A percentile compares a stretch with the other conserved stretches of the same genome.
These are phyloP conservation scores for Penium margaritaceum DNA, from an alignment of 139 green algal species.

Conservation along the genomic window DNA sequence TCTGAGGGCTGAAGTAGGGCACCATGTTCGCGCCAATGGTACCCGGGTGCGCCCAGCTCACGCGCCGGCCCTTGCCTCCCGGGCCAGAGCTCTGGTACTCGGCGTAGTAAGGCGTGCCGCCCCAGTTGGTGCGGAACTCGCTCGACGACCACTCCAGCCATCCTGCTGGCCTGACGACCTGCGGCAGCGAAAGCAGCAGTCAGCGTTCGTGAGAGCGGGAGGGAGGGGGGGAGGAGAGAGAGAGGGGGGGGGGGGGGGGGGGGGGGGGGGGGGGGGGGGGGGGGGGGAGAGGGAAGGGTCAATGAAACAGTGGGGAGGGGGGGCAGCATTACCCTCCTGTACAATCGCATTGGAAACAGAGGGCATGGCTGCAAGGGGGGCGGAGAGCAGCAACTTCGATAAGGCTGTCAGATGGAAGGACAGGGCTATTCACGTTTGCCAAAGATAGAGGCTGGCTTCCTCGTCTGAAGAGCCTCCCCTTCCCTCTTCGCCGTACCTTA, in stretches of 20 bases:
- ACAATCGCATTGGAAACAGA: too few relatives aligned
- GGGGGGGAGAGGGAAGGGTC: neutral
- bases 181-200: neutral
- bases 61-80: neutral
- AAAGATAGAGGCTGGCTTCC: too few relatives aligned
- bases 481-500: too few relatives aligned
- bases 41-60: neutral
- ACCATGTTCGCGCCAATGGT: too few relatives aligned
- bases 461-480: too few relatives aligned
- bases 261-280: neutral
- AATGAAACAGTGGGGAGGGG: neutral
- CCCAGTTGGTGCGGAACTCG: neutral
- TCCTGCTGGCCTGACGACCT: neutral
- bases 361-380: too few relatives aligned
- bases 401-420: too few relatives aligned
- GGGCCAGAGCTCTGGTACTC: conserved; percentile 1
- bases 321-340: neutral
- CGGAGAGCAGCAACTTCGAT: too few relatives aligned
- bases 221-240: neutral
- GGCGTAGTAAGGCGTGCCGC: neutral
- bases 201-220: too few relatives aligned
- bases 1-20: too few relatives aligned
- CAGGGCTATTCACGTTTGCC: too few relatives aligned
- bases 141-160: neutral
- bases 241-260: neutral